A percentile compares a stretch with the other conserved stretches of the same genome.
Evolutionary conservation across 305 asterid genomes (phyloP).

Genomic region (Lippia alba): DNA sequence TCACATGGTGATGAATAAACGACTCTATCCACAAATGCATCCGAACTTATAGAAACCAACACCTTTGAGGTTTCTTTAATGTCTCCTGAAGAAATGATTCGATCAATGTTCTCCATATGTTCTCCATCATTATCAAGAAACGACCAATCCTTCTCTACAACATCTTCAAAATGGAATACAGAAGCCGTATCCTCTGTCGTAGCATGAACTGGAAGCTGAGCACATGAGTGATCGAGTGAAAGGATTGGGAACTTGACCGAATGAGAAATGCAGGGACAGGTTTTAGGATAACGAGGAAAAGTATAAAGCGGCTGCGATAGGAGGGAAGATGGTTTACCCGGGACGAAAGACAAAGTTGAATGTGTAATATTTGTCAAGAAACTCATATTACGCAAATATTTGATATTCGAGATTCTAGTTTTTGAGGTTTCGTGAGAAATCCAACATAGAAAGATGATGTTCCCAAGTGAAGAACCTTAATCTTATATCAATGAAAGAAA

Average conservation of each 20-base stretch:
- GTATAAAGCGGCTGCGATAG: constrained; percentile 28
- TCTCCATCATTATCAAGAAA: constrained; percentile 69
- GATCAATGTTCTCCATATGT: constrained; percentile 50
- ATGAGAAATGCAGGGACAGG: constrained; percentile 28
- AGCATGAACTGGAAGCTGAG: constrained; percentile 37
- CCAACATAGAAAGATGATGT: constrained; percentile 1
- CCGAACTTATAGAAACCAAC: constrained; percentile 75
- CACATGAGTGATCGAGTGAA: constrained; percentile 20
- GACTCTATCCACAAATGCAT: constrained; percentile 76
- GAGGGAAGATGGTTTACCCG: constrained; percentile 37
- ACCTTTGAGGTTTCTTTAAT: constrained; percentile 65
- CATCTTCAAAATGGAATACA: constrained; percentile 60
- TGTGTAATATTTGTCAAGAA: constrained; percentile 41
- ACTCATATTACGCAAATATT: constrained; percentile 9
- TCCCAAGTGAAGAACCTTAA: constrained; percentile 12
- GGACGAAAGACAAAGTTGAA: constrained; percentile 43
- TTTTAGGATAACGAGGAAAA: constrained; percentile 26
- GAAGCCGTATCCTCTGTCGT: constrained; percentile 51
- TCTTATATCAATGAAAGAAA: background rate
- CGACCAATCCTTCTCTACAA: constrained; percentile 85
- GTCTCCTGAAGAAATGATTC: constrained; percentile 69
- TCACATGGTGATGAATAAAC: constrained; percentile 54
- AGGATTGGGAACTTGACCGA: constrained; percentile 34
- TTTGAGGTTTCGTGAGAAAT: constrained; percentile 18
- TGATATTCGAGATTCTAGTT: constrained; percentile 27